phyloP scores from a whole-genome alignment of 768 basidiomycete species.

The Naganishia vishniacii region DNA sequence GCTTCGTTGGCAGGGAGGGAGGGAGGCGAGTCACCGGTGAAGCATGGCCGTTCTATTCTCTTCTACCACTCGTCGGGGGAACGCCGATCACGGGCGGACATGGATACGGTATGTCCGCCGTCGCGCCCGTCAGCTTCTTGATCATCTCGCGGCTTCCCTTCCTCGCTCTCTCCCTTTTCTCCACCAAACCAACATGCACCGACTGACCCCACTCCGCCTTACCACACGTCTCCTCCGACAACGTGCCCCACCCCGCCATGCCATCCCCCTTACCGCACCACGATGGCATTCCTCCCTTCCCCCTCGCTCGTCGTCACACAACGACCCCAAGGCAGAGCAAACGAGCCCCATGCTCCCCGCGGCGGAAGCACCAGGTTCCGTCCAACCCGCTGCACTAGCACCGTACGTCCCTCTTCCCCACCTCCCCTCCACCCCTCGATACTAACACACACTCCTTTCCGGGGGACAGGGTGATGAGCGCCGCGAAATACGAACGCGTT shows the following conservation, averaged over 20 bases:
- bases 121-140: too few relatives aligned
- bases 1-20: too few relatives aligned
- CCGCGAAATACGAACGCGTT: constrained; percentile 38
- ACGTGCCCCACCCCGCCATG: background rate
- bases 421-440: background rate
- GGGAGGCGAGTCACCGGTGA: too few relatives aligned
- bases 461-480: constrained; percentile 28
- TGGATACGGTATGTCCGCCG: too few relatives aligned
- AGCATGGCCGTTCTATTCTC: too few relatives aligned
- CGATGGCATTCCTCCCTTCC: background rate
- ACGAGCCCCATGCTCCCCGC: background rate
- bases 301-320: background rate
- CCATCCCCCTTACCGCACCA: background rate
- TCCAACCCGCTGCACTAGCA: background rate
- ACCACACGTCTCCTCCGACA: background rate
- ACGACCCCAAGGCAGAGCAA: background rate
- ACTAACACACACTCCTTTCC: background rate
- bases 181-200: background rate
- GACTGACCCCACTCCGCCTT: background rate
- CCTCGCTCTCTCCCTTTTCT: background rate
- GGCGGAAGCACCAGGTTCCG: too few relatives aligned
- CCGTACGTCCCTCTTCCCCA: constrained; percentile 15
- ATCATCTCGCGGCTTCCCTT: too few relatives aligned
- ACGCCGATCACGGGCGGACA: too few relatives aligned
- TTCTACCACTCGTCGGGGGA: too few relatives aligned